Evolutionary conservation across 2,329 filamentous ascomycete species (phyloP), one percentile per base, ranked within the genome.

Genomic region (Colletotrichum sp.): DNA sequence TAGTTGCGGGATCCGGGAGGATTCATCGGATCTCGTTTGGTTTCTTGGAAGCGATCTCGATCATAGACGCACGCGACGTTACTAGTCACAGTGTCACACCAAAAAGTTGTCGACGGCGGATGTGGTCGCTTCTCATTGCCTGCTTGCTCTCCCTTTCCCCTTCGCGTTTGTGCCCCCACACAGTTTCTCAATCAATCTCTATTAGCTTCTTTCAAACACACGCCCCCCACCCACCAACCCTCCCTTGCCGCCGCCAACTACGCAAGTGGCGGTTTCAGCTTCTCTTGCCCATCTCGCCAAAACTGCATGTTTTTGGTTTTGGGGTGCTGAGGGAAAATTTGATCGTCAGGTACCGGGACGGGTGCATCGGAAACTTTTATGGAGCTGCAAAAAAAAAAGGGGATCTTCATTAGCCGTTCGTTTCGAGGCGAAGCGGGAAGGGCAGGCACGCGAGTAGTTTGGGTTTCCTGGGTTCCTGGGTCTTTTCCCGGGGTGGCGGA

Each of bases 251-350:
- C 39, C 69, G 73, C 69, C 73, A 49, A 64, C 70, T 68, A 72
- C 73, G 73, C 73, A 72, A 76, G 73, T 76, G 73, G 73, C 73
- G 55, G 69, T 76, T 63, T 76, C 73, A 73, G 15, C 34, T 66
- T 21, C n/a, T 6, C 13, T 26, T 64, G 21, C 26, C 55, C 55
- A 24, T 39, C n/a, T 39, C 60, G 30, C 30, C 28, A 16, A 34
- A 62, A 32, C 28, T 24, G 60, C 32, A 21, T 24, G 32, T 13
- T 39, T 64, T 64, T 26, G 28, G 28, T n/a, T n/a, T n/a, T n/a
- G n/a, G 6, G 24, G 15, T 13, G n/a, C 2, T 64, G 12, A 21
- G 15, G 30, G 24, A 57, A 57, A 26, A 57, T 57, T 26, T 9
- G 21, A 57, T 57, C 24, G 52, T 57, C 24, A 26, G 57, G 10